Evolutionary conservation across 257 asterid species (phyloP).

Genomic region (Oldenlandia corymbosa): DNA sequence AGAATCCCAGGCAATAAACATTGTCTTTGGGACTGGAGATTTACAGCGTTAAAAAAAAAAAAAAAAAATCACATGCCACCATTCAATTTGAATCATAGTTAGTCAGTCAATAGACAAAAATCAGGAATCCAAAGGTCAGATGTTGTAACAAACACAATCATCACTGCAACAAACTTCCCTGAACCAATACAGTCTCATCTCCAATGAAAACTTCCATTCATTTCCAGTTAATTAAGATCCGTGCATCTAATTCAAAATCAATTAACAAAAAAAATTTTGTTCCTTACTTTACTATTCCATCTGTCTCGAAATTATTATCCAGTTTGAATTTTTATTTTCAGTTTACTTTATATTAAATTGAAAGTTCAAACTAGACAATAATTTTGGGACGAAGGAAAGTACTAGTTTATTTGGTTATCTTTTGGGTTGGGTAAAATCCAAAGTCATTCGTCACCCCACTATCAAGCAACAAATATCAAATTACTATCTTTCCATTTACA

Average conservation of each 20-base stretch:
- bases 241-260: too few species aligned
- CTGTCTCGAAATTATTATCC: not conserved
- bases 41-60: too few species aligned
- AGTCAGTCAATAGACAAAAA: slow-evolving; percentile 20
- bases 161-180: slow-evolving; percentile 7
- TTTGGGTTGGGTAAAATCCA: slow-evolving; percentile 25
- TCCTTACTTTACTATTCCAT: too few species aligned
- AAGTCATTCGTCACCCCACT: slow-evolving; percentile 27
- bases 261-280: too few species aligned
- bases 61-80: slow-evolving; percentile 9
- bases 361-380: not conserved
- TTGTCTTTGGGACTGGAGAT: slow-evolving; percentile 6
- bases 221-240: not conserved
- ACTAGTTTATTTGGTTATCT: not conserved
- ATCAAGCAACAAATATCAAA: slow-evolving; percentile 33
- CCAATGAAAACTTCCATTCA: not conserved
- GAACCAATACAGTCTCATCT: slow-evolving; percentile 4
- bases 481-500: slow-evolving; percentile 28
- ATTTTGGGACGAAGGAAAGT: too few species aligned
- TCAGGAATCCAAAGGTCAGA: slow-evolving; percentile 12
- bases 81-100: not conserved
- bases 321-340: not conserved
- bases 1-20: slow-evolving; percentile 1
- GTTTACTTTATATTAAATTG: not conserved
- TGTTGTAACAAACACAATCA: not conserved